Evolutionary conservation across 257 asterid genomes (phyloP).

Genomic region (Solanum appendiculatum): DNA sequence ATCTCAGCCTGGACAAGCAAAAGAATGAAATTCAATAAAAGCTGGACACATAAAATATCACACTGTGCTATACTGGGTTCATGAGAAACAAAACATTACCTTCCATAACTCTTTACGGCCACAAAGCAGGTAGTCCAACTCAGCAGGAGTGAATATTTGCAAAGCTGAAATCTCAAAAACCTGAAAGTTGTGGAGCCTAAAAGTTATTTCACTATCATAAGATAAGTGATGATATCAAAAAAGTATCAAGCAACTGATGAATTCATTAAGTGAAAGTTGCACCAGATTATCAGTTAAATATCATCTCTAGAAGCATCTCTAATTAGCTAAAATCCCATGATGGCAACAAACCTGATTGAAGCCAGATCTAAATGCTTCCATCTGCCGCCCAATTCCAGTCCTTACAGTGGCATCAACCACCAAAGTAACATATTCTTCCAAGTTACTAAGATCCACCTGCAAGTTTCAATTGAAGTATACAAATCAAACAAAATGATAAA

Average conservation of each 20-base stretch:
- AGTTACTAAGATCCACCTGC: slow-evolving; percentile 67
- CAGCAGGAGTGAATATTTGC: slow-evolving; percentile 85
- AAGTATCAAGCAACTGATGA: background rate
- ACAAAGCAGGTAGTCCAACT: slow-evolving; percentile 91
- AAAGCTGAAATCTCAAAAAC: slow-evolving; percentile 80
- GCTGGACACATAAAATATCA: background rate
- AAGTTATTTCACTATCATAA: background rate
- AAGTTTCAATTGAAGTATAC: background rate
- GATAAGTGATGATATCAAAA: background rate
- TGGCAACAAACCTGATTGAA: slow-evolving; percentile 65
- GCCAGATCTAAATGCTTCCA: slow-evolving; percentile 95
- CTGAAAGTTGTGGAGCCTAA: slow-evolving; percentile 19
- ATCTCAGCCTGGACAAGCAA: slow-evolving; percentile 63
- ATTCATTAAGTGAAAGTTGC: background rate
- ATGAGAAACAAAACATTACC: slow-evolving; percentile 32
- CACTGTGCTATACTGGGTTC: background rate
- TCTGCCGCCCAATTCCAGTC: slow-evolving; percentile 68
- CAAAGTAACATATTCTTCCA: slow-evolving; percentile 76
- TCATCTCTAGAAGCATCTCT: background rate
- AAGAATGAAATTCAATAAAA: slow-evolving; percentile 1
- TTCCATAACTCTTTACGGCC: slow-evolving; percentile 98
- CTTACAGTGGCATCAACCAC: slow-evolving; percentile 88
- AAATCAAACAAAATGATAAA: background rate
- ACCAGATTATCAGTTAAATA: background rate
- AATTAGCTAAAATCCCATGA: background rate